phyloP scores from a whole-genome alignment of 2,329 filamentous ascomycete genomes.

The Epichloe sylvatica region DNA sequence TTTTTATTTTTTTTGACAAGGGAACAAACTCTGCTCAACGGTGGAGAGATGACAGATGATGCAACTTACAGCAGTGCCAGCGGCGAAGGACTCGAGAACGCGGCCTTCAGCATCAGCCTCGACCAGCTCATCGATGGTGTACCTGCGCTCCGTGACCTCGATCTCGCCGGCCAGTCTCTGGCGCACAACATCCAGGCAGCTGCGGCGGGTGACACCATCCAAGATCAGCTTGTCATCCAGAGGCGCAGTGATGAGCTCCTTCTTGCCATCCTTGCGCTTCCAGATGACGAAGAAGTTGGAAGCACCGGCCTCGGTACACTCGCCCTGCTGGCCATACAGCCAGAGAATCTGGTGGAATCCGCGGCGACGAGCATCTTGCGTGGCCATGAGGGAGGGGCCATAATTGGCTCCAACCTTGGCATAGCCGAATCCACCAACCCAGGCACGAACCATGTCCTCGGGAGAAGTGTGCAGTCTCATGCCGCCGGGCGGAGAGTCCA shows the following conservation, averaged over 20 bases:
- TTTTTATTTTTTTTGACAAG: not conserved
- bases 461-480: constrained; percentile 66
- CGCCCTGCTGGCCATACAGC: constrained; percentile 65
- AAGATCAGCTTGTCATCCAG: constrained; percentile 73
- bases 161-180: constrained; percentile 44
- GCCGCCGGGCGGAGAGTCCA: constrained; percentile 39
- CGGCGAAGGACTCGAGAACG: constrained; percentile 71
- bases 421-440: constrained; percentile 85
- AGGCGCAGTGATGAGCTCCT: constrained; percentile 67
- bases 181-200: constrained; percentile 58
- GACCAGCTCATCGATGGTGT: constrained; percentile 65
- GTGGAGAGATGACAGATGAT: not conserved
- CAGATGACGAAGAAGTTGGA: constrained; percentile 86
- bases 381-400: constrained; percentile 67
- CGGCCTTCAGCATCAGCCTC: constrained; percentile 62
- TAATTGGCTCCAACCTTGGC: constrained; percentile 93
- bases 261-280: constrained; percentile 38
- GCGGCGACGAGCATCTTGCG: constrained; percentile 53
- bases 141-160: constrained; percentile 68
- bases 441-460: constrained; percentile 76
- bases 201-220: constrained; percentile 75
- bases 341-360: constrained; percentile 90
- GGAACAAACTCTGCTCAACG: constrained; percentile 9
- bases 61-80: constrained; percentile 64
- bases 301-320: constrained; percentile 82